These are phyloP conservation scores for Lathyrus aphaca DNA, from an alignment of 306 rosid genomes.

Conservation along the genomic window DNA sequence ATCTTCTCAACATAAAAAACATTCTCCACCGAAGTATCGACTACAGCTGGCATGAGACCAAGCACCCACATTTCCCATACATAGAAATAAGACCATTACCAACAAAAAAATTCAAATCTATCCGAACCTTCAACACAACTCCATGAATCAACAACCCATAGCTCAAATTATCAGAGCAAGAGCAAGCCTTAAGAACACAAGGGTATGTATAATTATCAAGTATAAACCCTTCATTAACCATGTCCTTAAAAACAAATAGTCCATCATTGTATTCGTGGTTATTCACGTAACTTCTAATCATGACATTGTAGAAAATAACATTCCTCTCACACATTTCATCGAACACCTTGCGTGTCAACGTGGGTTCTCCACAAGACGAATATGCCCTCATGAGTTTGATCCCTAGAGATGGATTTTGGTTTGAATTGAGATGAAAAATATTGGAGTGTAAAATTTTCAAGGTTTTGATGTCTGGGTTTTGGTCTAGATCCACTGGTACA, in stretches of 20 bases:
- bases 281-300: slow-evolving; percentile 76
- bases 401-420: slow-evolving; percentile 50
- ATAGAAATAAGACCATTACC: slow-evolving; percentile 70
- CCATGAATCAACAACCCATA: slow-evolving; percentile 73
- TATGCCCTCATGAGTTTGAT: slow-evolving; percentile 76
- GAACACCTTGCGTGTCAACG: slow-evolving; percentile 55
- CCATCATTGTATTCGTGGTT: slow-evolving; percentile 52
- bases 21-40: slow-evolving; percentile 54
- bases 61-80: slow-evolving; percentile 70
- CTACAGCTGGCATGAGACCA: slow-evolving; percentile 66
- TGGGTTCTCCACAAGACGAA: slow-evolving; percentile 55
- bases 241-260: slow-evolving; percentile 54
- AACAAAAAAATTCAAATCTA: slow-evolving; percentile 58
- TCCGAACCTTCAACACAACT: slow-evolving; percentile 52
- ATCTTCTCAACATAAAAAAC: slow-evolving; percentile 53
- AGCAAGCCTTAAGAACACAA: slow-evolving; percentile 69
- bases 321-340: slow-evolving; percentile 59
- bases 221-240: slow-evolving; percentile 50
- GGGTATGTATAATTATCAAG: slow-evolving; percentile 73
- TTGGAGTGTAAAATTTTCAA: slow-evolving; percentile 59
- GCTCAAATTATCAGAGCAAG: slow-evolving; percentile 54
- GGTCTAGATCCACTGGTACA: too few species aligned
- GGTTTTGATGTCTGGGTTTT: slow-evolving; percentile 59
- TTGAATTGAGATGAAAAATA: slow-evolving; percentile 43
- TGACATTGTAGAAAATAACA: slow-evolving; percentile 64